Conservation (phyloP, 257 asterid genomes). For the Anisodus acutangulus region DNA sequence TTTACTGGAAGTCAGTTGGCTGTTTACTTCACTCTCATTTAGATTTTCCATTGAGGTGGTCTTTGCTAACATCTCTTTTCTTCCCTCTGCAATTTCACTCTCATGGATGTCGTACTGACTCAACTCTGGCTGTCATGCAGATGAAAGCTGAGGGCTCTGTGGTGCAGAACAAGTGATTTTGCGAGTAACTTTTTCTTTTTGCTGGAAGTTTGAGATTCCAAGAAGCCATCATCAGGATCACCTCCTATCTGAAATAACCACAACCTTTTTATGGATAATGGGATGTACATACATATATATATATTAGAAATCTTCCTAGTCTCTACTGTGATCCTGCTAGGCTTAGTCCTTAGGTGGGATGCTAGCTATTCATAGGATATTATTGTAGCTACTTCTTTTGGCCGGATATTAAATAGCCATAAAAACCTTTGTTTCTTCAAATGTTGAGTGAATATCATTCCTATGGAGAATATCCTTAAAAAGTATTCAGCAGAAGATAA, state of each 20-base stretch:
- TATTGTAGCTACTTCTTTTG: not conserved
- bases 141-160: not conserved
- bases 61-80: not conserved
- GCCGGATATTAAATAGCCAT: not conserved
- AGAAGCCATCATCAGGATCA: not conserved
- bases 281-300: not conserved
- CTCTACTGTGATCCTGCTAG: not conserved
- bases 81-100: not conserved
- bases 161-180: not conserved
- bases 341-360: no score
- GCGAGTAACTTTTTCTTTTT: not conserved
- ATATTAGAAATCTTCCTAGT: not conserved
- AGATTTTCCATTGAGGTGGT: not conserved
- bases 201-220: not conserved
- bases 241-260: not conserved
- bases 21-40: not conserved
- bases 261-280: not conserved
- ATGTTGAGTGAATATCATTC: not conserved
- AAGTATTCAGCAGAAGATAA: not conserved
- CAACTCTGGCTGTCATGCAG: not conserved
- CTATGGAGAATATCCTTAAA: not conserved
- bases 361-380: not conserved
- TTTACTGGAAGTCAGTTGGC: not conserved
- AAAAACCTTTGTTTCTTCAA: not conserved
- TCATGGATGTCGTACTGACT: not conserved